Evolutionary conservation across 1,284 basidiomycete species (phyloP).

Genomic region (Acaromyces ingoldii): DNA sequence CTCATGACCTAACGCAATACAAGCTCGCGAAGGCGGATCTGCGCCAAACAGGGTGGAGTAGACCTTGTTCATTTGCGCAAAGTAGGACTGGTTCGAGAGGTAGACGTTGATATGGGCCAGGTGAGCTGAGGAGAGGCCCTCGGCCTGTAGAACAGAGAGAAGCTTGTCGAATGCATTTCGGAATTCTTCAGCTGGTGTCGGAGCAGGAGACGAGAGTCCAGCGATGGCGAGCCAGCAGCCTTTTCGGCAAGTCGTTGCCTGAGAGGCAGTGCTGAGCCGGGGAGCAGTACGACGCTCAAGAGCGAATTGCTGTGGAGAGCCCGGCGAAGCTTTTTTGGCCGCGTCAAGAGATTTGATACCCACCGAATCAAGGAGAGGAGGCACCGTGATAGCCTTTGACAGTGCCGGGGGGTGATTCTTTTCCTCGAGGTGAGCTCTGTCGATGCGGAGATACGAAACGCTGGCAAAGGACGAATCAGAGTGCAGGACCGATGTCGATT

Average conservation of each 20-base stretch:
- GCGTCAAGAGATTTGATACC: conserved; percentile 20
- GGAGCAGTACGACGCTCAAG: too few relatives aligned
- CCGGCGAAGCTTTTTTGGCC: too few relatives aligned
- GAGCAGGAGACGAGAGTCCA: too few relatives aligned
- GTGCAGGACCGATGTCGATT: conserved; percentile 39
- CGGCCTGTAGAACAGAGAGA: background rate
- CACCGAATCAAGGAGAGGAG: conserved; percentile 20
- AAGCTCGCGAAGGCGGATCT: conserved; percentile 87
- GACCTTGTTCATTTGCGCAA: conserved; percentile 52
- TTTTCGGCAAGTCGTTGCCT: too few relatives aligned
- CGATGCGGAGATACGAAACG: conserved; percentile 42
- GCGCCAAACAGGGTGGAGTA: conserved; percentile 79
- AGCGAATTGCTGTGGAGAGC: too few relatives aligned
- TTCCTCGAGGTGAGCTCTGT: conserved; percentile 21
- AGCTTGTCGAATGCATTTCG: conserved; percentile 5
- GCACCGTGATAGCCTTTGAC: conserved; percentile 10
- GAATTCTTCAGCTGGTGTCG: too few relatives aligned
- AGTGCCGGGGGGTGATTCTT: conserved; percentile 17
- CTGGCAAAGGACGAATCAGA: conserved; percentile 38
- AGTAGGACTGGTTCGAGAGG: conserved; percentile 57
- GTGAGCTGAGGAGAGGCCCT: conserved; percentile 53
- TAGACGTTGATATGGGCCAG: conserved; percentile 76
- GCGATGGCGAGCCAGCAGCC: too few relatives aligned
- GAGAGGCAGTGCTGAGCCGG: too few relatives aligned
- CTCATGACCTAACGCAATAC: conserved; percentile 63